A percentile compares a stretch with the other conserved stretches of the same genome.
Evolutionary conservation across 805 yeast genomes (phyloP).

Genomic region (Wickerhamiella occidentalis): DNA sequence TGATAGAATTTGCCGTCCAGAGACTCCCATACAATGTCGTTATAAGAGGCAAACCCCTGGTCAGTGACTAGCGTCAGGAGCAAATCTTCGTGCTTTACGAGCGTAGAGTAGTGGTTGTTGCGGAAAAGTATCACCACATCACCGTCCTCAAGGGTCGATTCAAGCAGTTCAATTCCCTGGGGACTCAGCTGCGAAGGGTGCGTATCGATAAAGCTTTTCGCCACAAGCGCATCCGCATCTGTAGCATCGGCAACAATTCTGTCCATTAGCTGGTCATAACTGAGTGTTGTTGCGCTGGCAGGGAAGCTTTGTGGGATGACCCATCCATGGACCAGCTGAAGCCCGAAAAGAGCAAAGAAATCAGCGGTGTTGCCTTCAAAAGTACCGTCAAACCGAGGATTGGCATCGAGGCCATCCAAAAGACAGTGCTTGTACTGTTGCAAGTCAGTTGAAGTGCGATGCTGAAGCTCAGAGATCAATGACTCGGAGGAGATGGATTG

Average conservation of each 20-base stretch:
- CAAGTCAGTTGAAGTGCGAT: background rate
- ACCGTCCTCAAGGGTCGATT: slow-evolving; percentile 36
- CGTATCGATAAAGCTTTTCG: slow-evolving; percentile 40
- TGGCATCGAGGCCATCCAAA: slow-evolving; percentile 58
- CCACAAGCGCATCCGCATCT: background rate
- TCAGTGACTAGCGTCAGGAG: slow-evolving; percentile 67
- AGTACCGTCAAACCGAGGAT: slow-evolving; percentile 55
- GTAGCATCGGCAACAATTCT: slow-evolving; percentile 11
- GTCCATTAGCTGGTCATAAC: slow-evolving; percentile 21
- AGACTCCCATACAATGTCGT: slow-evolving; percentile 71
- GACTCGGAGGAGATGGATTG: background rate
- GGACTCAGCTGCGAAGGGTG: slow-evolving; percentile 68
- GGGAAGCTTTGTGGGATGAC: slow-evolving; percentile 22
- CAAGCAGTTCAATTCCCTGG: slow-evolving; percentile 45
- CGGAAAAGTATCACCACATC: slow-evolving; percentile 65
- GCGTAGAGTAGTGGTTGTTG: slow-evolving; percentile 77
- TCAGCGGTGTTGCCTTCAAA: slow-evolving; percentile 45
- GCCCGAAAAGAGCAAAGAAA: slow-evolving; percentile 46
- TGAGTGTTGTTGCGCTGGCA: slow-evolving; percentile 19
- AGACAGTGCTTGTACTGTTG: slow-evolving; percentile 21
- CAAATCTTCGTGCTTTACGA: slow-evolving; percentile 34
- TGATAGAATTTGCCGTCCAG: slow-evolving; percentile 59
- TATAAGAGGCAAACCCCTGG: slow-evolving; percentile 40
- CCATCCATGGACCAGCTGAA: slow-evolving; percentile 78
- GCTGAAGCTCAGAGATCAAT: background rate